Base-by-base conservation (phyloP, 2,329 filamentous ascomycete genomes). In the Akanthomyces dipterigenus region DNA sequence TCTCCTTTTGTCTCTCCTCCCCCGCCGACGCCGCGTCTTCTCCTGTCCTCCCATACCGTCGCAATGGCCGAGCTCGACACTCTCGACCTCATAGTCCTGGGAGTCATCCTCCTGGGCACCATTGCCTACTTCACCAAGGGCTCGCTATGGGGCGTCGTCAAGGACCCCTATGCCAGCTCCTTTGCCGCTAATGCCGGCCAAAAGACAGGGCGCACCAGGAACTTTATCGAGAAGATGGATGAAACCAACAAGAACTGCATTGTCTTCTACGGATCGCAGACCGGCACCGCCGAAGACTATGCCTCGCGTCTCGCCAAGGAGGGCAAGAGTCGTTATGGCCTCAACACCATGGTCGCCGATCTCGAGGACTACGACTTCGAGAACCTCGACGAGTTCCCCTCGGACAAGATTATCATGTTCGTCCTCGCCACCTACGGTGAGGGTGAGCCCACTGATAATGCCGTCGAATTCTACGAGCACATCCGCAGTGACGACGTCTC, bases 391-490 rank as follows among this genome's bases (percentile, higher is more conserved):
- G 81, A 86, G 61, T 86, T 98, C 69, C 90, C 93, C 49, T 86
- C 87, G 66, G 93, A 98, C 76, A 96, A 97, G 78, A 77, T 99
- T 57, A 90, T 88, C 69, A 89, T 99, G 80, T 99, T 99, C 73
- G 89, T 99, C 63, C 83, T 99, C 65, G 95, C 95, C 57, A 99
- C 96, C 40, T 99, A 99, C 70, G 95, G 95, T 67, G 95, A 99
- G 81, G 95, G 95, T 65, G 96, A 99, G 77, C 95, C 95, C 49
- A 99, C 96, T 36, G 95, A 99, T 72, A 99, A 99, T 72, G 95
- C 96, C 7, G 95, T 98, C 65, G 95, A 99, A 69, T 99, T 99
- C 79, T 97, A 96, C 79, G 95, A 99, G 74, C 98, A 97, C 77
- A 83, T 98, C 70, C 90, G 85, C 55, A 84, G 84, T 66, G 93